Evolutionary conservation across 305 asterid genomes (phyloP), one percentile per base, ranked within the genome.

Genomic region (Solanum hybrid): DNA sequence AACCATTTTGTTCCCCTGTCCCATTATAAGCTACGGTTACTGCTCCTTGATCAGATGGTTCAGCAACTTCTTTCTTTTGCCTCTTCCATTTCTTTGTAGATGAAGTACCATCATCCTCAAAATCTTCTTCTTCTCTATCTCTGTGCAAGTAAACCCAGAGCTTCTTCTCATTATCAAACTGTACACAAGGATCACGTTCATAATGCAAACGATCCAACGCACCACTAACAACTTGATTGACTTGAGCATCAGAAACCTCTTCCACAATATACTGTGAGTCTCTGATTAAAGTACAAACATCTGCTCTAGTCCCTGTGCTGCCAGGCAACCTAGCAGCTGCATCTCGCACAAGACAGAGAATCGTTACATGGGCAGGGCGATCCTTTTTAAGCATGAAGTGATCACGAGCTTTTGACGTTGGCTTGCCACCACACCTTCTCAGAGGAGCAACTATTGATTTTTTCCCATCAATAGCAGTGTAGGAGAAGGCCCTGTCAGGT

Each of bases 251-350:
- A 85, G 98, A 94, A 34, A 97, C 99, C 78, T 95, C 98, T 88
- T 97, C 99, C 90, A 96, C 98, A 75, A 97, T 93, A 76, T 95
- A 97, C 92, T 97, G 99, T 5, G 99, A 97, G 91, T 97, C 99
- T 93, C 99, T 94, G 83, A 97, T 96, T 94, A 97, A 93, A 41
- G 98, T 96, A 89, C 98, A 97, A 33, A 97, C 99, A 91, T 97
- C 99, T 7, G 99, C 99, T 81, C 99, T 92, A 31, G 99, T 97
- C 91, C 99, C 99, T 87, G 97, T 97, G 93, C 96, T 96, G 89
- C 99, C 99, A 57, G 99, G 99, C 95, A 97, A 94, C 92, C 99
- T 93, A 29, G 99, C 95, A 57, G 99, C 99, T 20, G 99, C 99
- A 92, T 97, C 99, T 91, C 99, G 96, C 88, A 97, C 99, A 61